phyloP scores from a whole-genome alignment of 805 yeast species.

The Myxozyma melibiosi region DNA sequence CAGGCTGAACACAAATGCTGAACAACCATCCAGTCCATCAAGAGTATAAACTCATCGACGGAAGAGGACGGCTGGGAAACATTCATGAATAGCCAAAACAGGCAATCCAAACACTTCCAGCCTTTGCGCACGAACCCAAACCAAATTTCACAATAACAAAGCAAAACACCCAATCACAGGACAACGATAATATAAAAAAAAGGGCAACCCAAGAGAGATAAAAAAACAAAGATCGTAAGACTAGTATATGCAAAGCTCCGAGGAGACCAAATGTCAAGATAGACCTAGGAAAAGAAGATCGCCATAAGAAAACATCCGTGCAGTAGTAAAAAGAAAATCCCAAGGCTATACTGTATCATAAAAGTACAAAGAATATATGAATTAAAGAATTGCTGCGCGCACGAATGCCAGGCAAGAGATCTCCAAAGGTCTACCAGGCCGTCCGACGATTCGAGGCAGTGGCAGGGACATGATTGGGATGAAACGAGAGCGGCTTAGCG shows the following conservation, averaged over 20 bases:
- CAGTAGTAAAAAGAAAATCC: no score
- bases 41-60: no score
- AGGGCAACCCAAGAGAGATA: neutral
- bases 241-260: no score
- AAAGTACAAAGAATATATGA: constrained; percentile 5
- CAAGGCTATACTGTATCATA: constrained; percentile 4
- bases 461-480: constrained; percentile 8
- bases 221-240: no score
- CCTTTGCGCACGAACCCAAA: neutral
- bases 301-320: no score
- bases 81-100: neutral
- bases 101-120: neutral
- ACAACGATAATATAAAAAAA: neutral
- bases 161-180: neutral
- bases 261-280: no score
- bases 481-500: constrained; percentile 10
- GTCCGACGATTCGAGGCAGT: constrained; percentile 15
- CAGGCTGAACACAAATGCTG: no score
- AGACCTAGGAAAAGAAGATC: no score
- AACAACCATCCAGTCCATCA: no score
- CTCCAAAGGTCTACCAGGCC: constrained; percentile 17
- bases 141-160: neutral
- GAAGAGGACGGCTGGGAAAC: neutral
- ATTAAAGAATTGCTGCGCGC: neutral
- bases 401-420: neutral